A percentile compares a stretch with the other conserved stretches of the same genome.
Evolutionary conservation across 2,329 filamentous ascomycete species (phyloP).

Genomic region (Stromatinia cepivora): DNA sequence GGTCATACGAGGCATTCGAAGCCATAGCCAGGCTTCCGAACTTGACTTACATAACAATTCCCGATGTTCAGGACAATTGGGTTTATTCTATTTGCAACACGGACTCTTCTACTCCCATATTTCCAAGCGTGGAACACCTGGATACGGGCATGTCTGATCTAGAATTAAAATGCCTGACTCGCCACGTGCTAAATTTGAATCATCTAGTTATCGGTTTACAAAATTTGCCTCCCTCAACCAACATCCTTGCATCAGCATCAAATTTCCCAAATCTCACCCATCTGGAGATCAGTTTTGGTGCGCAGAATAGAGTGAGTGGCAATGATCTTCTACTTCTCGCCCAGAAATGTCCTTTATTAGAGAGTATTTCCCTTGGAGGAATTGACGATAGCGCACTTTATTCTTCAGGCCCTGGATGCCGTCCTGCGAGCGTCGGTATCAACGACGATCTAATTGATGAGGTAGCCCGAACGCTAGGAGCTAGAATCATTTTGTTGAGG

Average conservation of each 20-base stretch:
- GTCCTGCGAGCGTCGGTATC: background rate
- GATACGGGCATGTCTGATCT: background rate
- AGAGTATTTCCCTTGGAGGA: background rate
- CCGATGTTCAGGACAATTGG: constrained; percentile 2
- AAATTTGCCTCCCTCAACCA: background rate
- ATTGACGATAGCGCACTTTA: too few species aligned
- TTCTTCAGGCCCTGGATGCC: background rate
- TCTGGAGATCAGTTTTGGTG: background rate
- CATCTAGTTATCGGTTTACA: background rate
- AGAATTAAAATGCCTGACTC: background rate
- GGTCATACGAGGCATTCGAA: constrained; percentile 10
- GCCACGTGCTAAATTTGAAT: background rate
- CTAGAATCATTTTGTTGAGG: background rate
- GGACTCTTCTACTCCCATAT: background rate
- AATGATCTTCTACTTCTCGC: constrained; percentile 3
- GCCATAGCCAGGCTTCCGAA: constrained; percentile 2
- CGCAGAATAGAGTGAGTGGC: background rate
- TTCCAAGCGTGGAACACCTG: background rate
- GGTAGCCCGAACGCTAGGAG: background rate
- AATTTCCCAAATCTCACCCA: background rate
- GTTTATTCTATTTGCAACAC: background rate
- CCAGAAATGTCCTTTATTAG: background rate
- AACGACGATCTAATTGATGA: background rate
- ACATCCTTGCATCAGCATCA: constrained; percentile 10
- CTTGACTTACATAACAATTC: background rate